These are phyloP conservation scores for Pseudozyma thailandica DNA, from an alignment of 1,284 basidiomycete species.

Conservation along the genomic window DNA sequence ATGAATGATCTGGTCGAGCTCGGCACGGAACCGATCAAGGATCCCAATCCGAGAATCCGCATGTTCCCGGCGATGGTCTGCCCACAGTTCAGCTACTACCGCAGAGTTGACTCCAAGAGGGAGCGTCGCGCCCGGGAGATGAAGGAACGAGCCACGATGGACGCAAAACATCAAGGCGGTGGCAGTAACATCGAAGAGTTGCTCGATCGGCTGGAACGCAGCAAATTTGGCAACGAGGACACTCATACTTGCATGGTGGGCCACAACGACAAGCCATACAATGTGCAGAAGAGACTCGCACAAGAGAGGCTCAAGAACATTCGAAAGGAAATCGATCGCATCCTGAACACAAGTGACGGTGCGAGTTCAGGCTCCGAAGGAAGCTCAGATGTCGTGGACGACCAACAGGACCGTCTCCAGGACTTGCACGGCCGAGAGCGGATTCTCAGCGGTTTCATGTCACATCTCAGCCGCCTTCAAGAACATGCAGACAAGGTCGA, in stretches of 20 bases:
- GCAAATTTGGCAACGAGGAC: slow-evolving; percentile 87
- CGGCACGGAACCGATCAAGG: slow-evolving; percentile 72
- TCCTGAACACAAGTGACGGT: slow-evolving; percentile 30
- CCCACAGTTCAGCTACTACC: slow-evolving; percentile 82
- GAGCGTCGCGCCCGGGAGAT: slow-evolving; percentile 64
- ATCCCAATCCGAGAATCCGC: slow-evolving; percentile 72
- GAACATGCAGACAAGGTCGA: slow-evolving; percentile 37
- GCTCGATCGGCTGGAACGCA: slow-evolving; percentile 53
- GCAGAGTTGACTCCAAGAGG: slow-evolving; percentile 71
- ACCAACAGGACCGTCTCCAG: slow-evolving; percentile 25
- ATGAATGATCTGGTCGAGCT: slow-evolving; percentile 85
- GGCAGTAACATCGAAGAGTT: slow-evolving; percentile 30
- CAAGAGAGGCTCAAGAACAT: slow-evolving; percentile 70
- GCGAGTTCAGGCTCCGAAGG: slow-evolving; percentile 9
- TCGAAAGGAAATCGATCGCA: slow-evolving; percentile 59
- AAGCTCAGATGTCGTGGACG: slow-evolving; percentile 11
- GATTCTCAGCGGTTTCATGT: slow-evolving; percentile 75
- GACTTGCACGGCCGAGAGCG: slow-evolving; percentile 59
- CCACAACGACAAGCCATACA: slow-evolving; percentile 72
- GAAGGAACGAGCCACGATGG: slow-evolving; percentile 3
- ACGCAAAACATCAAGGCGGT: background rate
- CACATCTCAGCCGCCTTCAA: slow-evolving; percentile 69
- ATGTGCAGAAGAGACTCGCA: slow-evolving; percentile 78
- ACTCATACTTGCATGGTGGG: slow-evolving; percentile 81
- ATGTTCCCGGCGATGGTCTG: slow-evolving; percentile 80